These are phyloP conservation scores for Gastrolobium bilobum DNA, from an alignment of 306 rosid genomes.

Conservation along the genomic window DNA sequence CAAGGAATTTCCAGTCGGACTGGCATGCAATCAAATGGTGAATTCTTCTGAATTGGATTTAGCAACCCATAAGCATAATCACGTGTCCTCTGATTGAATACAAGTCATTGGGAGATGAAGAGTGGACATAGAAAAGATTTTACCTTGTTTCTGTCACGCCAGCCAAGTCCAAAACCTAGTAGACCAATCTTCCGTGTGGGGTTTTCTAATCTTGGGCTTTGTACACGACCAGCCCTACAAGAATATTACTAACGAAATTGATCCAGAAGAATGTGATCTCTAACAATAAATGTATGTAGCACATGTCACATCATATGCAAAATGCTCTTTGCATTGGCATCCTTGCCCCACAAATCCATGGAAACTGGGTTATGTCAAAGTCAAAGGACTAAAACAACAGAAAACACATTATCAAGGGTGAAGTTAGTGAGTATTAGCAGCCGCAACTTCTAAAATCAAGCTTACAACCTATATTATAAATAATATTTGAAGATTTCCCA, in stretches of 20 bases:
- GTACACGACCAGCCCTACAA: conserved; percentile 57
- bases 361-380: conserved; percentile 19
- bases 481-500: conserved; percentile 33
- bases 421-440: conserved; percentile 20
- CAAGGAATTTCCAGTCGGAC: conserved; percentile 28
- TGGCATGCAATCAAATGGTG: conserved; percentile 17
- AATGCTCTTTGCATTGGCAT: conserved; percentile 33
- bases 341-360: conserved; percentile 24
- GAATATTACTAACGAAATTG: conserved; percentile 49
- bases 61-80: conserved; percentile 34
- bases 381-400: conserved; percentile 33
- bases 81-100: conserved; percentile 28
- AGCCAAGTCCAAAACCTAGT: conserved; percentile 85
- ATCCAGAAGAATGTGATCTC: conserved; percentile 31
- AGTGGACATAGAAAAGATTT: conserved; percentile 37
- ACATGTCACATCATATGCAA: conserved; percentile 30
- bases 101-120: conserved; percentile 8
- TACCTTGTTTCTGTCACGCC: conserved; percentile 96
- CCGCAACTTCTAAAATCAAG: conserved; percentile 10
- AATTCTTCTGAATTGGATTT: conserved; percentile 35
- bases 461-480: conserved; percentile 11
- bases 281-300: not conserved
- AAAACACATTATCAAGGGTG: conserved; percentile 3
- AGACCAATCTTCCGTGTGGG: conserved; percentile 66
- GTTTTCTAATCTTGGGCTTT: conserved; percentile 57